phyloP scores from a whole-genome alignment of 192 early-diverging fungal species.

The Gaertneriomyces sp. region DNA sequence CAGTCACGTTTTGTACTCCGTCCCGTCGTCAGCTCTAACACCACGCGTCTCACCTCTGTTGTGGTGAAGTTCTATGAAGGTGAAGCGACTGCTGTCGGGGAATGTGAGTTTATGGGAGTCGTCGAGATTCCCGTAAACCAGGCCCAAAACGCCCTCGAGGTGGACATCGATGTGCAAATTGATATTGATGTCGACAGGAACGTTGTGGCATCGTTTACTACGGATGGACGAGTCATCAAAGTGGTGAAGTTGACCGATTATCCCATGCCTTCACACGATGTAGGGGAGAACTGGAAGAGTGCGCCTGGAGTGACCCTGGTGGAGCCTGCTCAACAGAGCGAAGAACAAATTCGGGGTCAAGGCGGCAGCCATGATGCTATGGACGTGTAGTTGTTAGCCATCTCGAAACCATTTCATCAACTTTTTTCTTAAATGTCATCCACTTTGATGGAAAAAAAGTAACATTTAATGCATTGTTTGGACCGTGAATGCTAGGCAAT shows the following conservation, averaged over 20 bases:
- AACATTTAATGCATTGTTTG: too few relatives aligned
- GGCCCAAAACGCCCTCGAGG: background rate
- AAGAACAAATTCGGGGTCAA: too few relatives aligned
- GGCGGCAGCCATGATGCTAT: too few relatives aligned
- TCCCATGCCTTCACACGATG: conserved; percentile 1
- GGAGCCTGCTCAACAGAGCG: background rate
- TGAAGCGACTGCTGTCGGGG: background rate
- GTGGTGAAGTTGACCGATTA: background rate
- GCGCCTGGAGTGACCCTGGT: conserved; percentile 6
- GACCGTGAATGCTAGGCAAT: too few relatives aligned
- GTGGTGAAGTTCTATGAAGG: conserved; percentile 1
- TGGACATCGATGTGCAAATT: background rate
- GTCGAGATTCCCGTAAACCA: background rate
- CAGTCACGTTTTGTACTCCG: background rate
- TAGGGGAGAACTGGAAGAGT: background rate
- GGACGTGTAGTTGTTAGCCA: too few relatives aligned
- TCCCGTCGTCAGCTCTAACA: background rate
- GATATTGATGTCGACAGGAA: conserved; percentile 2
- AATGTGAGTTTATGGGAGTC: background rate
- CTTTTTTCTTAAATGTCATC: too few relatives aligned
- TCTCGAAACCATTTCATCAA: too few relatives aligned
- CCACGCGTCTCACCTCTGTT: background rate
- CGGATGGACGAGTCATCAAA: background rate
- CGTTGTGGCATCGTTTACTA: background rate
- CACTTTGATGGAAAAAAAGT: too few relatives aligned